Conservation (phyloP, 2,329 filamentous ascomycete species). For the Dissoconium aciculare region DNA sequence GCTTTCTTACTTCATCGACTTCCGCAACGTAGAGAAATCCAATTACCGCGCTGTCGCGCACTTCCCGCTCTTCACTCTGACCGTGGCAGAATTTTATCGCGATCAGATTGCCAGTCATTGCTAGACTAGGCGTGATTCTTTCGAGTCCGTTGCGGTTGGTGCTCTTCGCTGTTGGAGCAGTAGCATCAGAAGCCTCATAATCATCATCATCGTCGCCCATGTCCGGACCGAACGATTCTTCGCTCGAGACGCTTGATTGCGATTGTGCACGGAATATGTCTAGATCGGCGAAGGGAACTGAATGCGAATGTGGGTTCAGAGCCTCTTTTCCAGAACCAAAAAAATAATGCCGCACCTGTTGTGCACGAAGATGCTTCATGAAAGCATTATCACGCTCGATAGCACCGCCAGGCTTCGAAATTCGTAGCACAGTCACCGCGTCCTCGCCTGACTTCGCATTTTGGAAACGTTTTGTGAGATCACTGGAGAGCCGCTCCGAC, state of each 20-base stretch:
- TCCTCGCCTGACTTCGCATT: constrained; percentile 41
- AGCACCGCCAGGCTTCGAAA: constrained; percentile 76
- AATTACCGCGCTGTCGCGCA: constrained; percentile 71
- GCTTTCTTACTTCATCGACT: constrained; percentile 70
- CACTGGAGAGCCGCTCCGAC: constrained; percentile 58
- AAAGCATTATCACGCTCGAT: constrained; percentile 60
- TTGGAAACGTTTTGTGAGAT: constrained; percentile 55
- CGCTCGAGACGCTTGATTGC: constrained; percentile 8
- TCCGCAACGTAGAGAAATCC: constrained; percentile 89
- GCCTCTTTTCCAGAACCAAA: constrained; percentile 61
- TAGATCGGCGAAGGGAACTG: constrained; percentile 61
- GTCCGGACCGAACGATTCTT: constrained; percentile 24
- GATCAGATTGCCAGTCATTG: constrained; percentile 66
- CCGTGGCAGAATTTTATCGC: constrained; percentile 61
- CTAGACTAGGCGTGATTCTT: constrained; percentile 47
- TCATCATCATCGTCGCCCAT: constrained; percentile 34
- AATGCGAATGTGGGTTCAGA: constrained; percentile 75
- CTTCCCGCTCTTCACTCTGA: constrained; percentile 53
- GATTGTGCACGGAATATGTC: constrained; percentile 41
- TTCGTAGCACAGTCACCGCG: constrained; percentile 55
- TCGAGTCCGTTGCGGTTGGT: constrained; percentile 13
- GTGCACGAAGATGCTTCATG: constrained; percentile 58
- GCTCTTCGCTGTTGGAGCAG: constrained; percentile 7
- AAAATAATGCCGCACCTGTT: constrained; percentile 81
- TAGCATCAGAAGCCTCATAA: constrained; percentile 28